Percentiles rank a stretch among this genome's conserved stretches.
These are phyloP conservation scores for Fusarium concolor DNA, from an alignment of 2,329 filamentous ascomycete species.

Conservation along the genomic window DNA sequence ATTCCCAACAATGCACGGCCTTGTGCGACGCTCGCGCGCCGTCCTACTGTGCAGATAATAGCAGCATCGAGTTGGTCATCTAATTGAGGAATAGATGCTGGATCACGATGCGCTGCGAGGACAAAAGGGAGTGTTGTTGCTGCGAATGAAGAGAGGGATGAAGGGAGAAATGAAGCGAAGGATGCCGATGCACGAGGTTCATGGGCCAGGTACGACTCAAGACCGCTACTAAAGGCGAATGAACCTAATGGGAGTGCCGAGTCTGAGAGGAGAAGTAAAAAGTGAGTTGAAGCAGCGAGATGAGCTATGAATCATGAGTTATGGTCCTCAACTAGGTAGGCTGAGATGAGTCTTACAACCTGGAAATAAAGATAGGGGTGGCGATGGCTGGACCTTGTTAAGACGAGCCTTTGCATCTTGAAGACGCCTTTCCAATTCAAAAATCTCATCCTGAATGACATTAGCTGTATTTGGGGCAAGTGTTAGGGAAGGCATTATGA, in stretches of 20 bases:
- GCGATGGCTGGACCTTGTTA: slow-evolving; percentile 43
- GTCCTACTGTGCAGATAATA: slow-evolving; percentile 81
- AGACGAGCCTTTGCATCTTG: slow-evolving; percentile 59
- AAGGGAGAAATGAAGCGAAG: slow-evolving; percentile 74
- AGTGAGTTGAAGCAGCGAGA: slow-evolving; percentile 61
- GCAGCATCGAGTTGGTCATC: slow-evolving; percentile 83
- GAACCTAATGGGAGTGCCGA: slow-evolving; percentile 84
- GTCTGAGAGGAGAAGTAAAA: slow-evolving; percentile 81
- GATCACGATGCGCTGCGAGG: slow-evolving; percentile 72
- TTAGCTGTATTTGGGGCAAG: slow-evolving; percentile 38
- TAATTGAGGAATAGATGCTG: slow-evolving; percentile 63
- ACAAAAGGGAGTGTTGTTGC: slow-evolving; percentile 80
- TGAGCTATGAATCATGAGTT: slow-evolving; percentile 30
- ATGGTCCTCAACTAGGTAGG: slow-evolving; percentile 1
- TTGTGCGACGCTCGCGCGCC: slow-evolving; percentile 79
- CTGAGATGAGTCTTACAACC: slow-evolving; percentile 28
- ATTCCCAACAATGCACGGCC: slow-evolving; percentile 79
- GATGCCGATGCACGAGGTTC: slow-evolving; percentile 54
- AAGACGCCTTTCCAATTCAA: slow-evolving; percentile 66
- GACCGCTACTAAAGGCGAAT: slow-evolving; percentile 86
- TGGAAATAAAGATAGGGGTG: slow-evolving; percentile 28
- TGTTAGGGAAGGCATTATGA: slow-evolving; percentile 44
- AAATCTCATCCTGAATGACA: slow-evolving; percentile 66
- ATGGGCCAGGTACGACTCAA: slow-evolving; percentile 86
- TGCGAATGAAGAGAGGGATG: slow-evolving; percentile 78